Percentiles rank a stretch among this genome's conserved stretches.
phyloP scores from a whole-genome alignment of 306 rosid species.

The Glycine latifolia region DNA sequence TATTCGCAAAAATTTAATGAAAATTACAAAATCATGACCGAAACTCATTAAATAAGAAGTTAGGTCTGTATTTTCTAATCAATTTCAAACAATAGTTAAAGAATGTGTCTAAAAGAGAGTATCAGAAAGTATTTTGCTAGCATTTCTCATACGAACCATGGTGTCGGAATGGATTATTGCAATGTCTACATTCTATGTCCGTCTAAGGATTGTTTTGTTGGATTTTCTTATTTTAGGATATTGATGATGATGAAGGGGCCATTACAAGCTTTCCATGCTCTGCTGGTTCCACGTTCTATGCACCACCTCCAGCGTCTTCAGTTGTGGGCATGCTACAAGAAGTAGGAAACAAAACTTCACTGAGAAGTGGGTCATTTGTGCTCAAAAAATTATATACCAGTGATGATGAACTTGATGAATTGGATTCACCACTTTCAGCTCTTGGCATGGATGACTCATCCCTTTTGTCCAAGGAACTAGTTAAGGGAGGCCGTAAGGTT shows the following conservation, averaged over 20 bases:
- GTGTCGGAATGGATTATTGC: constrained; percentile 28
- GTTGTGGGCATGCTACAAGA: constrained; percentile 61
- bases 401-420: constrained; percentile 87
- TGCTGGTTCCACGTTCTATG: constrained; percentile 70
- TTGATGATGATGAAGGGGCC: constrained; percentile 58
- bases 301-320: constrained; percentile 67
- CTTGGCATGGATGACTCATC: constrained; percentile 64
- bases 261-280: constrained; percentile 63
- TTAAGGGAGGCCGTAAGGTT: constrained; percentile 57
- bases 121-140: too few species aligned
- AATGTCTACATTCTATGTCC: constrained; percentile 2
- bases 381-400: constrained; percentile 73
- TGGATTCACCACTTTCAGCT: constrained; percentile 79
- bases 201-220: background rate
- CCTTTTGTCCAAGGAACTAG: constrained; percentile 40
- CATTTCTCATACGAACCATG: background rate
- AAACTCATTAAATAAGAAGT: too few species aligned
- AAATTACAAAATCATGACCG: too few species aligned
- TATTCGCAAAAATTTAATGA: too few species aligned
- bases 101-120: too few species aligned
- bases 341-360: constrained; percentile 56
- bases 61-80: too few species aligned
- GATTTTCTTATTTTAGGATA: constrained; percentile 58
- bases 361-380: constrained; percentile 62
- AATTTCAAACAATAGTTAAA: too few species aligned